A percentile compares a stretch with the other conserved stretches of the same genome.
phyloP scores from a whole-genome alignment of 2,329 filamentous ascomycete species.

The Exserohilum rostratum region DNA sequence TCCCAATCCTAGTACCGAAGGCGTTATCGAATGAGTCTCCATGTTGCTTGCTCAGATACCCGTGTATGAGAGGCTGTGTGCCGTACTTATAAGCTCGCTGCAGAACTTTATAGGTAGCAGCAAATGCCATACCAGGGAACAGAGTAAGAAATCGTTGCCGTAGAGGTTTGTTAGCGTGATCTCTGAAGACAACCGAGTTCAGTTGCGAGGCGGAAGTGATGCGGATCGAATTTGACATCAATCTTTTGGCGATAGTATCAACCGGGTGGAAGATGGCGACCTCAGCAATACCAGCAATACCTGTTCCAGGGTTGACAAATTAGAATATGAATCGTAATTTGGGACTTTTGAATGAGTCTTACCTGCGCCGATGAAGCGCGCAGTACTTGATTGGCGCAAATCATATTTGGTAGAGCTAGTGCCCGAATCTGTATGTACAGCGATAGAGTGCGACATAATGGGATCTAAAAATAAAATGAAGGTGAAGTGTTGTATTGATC shows the following conservation, averaged over 20 bases:
- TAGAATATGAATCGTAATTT: too few species aligned
- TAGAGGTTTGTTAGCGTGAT: conserved; percentile 74
- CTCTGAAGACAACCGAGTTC: conserved; percentile 92
- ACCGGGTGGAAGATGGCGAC: conserved; percentile 81
- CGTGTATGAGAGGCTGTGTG: conserved; percentile 91
- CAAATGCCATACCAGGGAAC: conserved; percentile 96
- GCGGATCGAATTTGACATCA: too few species aligned
- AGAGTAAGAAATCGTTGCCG: conserved; percentile 88
- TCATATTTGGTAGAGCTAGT: too few species aligned
- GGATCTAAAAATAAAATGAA: too few species aligned
- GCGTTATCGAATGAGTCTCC: conserved; percentile 82
- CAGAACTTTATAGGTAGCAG: conserved; percentile 95
- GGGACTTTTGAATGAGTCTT: too few species aligned
- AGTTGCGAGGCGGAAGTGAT: conserved; percentile 69
- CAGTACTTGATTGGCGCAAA: too few species aligned
- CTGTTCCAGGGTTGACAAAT: too few species aligned
- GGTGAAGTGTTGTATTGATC: too few species aligned
- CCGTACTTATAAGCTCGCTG: conserved; percentile 99
- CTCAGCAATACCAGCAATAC: conserved; percentile 91
- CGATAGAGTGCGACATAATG: too few species aligned
- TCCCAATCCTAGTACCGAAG: conserved; percentile 96
- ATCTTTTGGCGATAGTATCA: conserved; percentile 96
- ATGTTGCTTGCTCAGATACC: conserved; percentile 82
- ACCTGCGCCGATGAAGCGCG: too few species aligned
- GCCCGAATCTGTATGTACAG: too few species aligned